Percentiles rank a stretch among this genome's conserved stretches.
These are phyloP conservation scores for Plasmodium ovale DNA, from an alignment of 169 alveolate species.

Conservation along the genomic window DNA sequence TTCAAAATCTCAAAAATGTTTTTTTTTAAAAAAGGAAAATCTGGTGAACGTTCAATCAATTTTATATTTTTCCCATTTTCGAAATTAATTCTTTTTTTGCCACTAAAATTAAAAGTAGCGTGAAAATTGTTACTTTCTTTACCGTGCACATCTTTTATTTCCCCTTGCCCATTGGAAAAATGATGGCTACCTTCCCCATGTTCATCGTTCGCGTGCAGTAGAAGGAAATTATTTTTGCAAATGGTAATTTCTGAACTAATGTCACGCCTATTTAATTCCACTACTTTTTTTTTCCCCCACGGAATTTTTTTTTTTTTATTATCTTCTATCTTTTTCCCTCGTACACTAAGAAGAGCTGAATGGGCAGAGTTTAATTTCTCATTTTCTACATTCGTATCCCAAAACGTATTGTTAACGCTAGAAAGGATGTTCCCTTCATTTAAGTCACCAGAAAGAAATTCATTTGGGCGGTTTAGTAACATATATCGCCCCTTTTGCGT, in stretches of 20 bases:
- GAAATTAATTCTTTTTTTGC: not conserved
- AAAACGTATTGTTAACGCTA: too few species aligned
- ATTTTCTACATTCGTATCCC: too few species aligned
- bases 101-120: not conserved
- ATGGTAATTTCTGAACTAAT: not conserved
- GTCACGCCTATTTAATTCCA: not conserved
- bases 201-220: not conserved
- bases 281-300: too few species aligned
- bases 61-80: not conserved
- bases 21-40: not conserved
- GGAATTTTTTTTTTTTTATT: too few species aligned
- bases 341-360: too few species aligned
- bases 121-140: not conserved
- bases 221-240: not conserved
- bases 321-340: not conserved
- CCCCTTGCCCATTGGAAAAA: too few species aligned
- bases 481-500: too few species aligned
- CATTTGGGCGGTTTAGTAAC: too few species aligned
- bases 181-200: not conserved
- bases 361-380: too few species aligned
- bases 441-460: too few species aligned
- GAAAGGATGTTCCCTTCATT: too few species aligned
- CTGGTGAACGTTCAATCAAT: not conserved
- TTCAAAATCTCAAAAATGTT: not conserved
- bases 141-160: too few species aligned